A percentile compares a stretch with the other conserved stretches of the same genome.
phyloP scores from a whole-genome alignment of 306 rosid species.

The Arachis stenosperma region DNA sequence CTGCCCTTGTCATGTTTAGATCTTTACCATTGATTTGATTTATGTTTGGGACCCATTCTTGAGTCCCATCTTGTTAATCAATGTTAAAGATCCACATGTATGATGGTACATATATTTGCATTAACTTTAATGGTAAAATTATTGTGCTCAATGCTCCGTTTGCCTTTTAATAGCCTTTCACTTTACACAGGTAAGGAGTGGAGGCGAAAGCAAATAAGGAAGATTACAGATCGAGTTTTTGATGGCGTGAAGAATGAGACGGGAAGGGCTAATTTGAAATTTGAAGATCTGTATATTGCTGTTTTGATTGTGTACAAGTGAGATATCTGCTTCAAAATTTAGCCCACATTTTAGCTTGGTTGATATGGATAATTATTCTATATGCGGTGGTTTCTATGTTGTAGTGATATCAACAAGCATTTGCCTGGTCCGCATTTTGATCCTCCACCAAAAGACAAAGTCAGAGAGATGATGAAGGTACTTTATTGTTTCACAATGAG shows the following conservation, averaged over 20 bases:
- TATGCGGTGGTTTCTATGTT: slow-evolving; percentile 25
- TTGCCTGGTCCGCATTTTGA: slow-evolving; percentile 86
- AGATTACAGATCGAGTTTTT: slow-evolving; percentile 67
- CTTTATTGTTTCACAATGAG: slow-evolving; percentile 34
- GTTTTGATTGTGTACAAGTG: slow-evolving; percentile 90
- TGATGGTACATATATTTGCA: not conserved
- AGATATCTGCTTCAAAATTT: slow-evolving; percentile 36
- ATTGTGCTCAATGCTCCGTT: not conserved
- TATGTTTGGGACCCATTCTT: too few species aligned
- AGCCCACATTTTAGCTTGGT: slow-evolving; percentile 4
- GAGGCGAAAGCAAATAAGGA: slow-evolving; percentile 63
- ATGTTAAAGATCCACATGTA: not conserved
- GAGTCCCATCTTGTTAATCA: too few species aligned
- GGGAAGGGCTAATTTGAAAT: slow-evolving; percentile 47
- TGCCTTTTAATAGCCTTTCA: slow-evolving; percentile 12
- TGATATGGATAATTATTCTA: slow-evolving; percentile 20
- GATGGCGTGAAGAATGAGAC: slow-evolving; percentile 43
- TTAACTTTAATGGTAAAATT: not conserved
- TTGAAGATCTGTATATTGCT: slow-evolving; percentile 87
- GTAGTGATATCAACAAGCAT: slow-evolving; percentile 81
- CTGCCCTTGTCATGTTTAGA: too few species aligned
- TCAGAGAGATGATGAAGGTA: slow-evolving; percentile 66
- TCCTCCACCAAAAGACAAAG: slow-evolving; percentile 72
- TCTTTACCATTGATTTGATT: too few species aligned
- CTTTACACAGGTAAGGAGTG: slow-evolving; percentile 71